These are phyloP conservation scores for Kwoniella botswanensis DNA, from an alignment of 768 basidiomycete genomes.

Conservation along the genomic window DNA sequence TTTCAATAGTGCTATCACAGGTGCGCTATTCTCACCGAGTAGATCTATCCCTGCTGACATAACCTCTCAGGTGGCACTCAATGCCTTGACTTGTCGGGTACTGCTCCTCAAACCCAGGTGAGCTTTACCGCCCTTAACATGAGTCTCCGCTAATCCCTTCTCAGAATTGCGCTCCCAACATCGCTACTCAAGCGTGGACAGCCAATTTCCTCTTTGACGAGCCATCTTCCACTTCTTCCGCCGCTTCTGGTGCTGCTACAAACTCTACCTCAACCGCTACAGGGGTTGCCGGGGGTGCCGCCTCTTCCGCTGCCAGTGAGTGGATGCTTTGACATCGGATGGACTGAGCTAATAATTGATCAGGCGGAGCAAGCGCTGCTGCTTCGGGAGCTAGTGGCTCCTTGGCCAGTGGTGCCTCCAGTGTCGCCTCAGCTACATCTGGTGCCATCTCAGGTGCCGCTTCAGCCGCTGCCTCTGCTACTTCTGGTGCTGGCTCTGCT, in stretches of 20 bases:
- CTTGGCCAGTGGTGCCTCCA: not conserved
- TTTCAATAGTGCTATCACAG: conserved; percentile 17
- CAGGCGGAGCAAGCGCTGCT: conserved; percentile 2
- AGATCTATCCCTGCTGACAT: not conserved
- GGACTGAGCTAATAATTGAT: not conserved
- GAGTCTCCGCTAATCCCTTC: not conserved
- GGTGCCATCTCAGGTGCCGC: conserved; percentile 5
- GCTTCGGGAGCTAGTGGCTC: not conserved
- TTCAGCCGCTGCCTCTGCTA: conserved; percentile 9
- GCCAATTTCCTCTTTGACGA: conserved; percentile 37
- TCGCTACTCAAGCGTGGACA: conserved; percentile 30
- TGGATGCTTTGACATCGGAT: not conserved
- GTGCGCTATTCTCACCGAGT: not conserved
- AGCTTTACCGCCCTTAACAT: not conserved
- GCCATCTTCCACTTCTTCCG: conserved; percentile 15
- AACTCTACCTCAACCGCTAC: conserved; percentile 10
- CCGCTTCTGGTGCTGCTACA: conserved; percentile 7
- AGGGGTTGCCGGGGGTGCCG: conserved; percentile 26
- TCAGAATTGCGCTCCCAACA: conserved; percentile 31
- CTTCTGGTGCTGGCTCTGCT: conserved; percentile 4
- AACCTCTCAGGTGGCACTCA: conserved; percentile 27
- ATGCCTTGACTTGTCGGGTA: conserved; percentile 26
- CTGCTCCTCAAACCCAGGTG: conserved; percentile 25
- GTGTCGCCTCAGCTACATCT: not conserved
- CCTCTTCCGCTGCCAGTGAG: conserved; percentile 27